A percentile compares a stretch with the other conserved stretches of the same genome.
phyloP scores from a whole-genome alignment of 169 alveolate species.

The Plasmodium gaboni region DNA sequence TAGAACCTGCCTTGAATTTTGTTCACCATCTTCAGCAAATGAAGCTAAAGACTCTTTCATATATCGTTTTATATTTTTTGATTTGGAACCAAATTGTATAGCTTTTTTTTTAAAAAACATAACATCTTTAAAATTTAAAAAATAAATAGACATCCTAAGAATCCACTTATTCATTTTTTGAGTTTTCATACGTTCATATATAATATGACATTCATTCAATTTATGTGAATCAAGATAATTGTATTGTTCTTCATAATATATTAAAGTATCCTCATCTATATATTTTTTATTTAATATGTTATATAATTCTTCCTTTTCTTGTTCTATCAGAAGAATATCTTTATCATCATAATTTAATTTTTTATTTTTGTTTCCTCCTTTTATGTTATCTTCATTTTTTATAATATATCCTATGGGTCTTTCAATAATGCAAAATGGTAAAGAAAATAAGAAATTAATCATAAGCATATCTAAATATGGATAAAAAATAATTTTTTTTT shows the following conservation, averaged over 20 bases:
- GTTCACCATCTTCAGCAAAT: neutral
- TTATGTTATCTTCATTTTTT: neutral
- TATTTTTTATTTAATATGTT: neutral
- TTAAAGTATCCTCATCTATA: neutral
- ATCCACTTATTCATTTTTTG: conserved; percentile 81
- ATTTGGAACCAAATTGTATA: conserved; percentile 85
- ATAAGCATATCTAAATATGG: conserved; percentile 54
- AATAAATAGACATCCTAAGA: conserved; percentile 78
- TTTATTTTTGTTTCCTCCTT: neutral
- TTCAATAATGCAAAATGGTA: conserved; percentile 66
- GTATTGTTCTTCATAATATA: neutral
- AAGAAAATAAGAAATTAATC: conserved; percentile 45
- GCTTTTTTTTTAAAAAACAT: conserved; percentile 84
- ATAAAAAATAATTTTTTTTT: conserved; percentile 75
- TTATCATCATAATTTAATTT: neutral
- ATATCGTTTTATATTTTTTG: conserved; percentile 52
- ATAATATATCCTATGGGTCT: conserved; percentile 10
- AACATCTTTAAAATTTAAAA: conserved; percentile 74
- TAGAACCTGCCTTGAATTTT: neutral
- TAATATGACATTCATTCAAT: conserved; percentile 15
- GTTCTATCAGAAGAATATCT: neutral
- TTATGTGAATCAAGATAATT: neutral
- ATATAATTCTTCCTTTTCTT: neutral
- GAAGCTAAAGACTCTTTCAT: conserved; percentile 29
- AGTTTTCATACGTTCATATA: conserved; percentile 21